Base-by-base conservation (phyloP, 73 alveolate genomes). In the Stentor roeselii region DNA sequence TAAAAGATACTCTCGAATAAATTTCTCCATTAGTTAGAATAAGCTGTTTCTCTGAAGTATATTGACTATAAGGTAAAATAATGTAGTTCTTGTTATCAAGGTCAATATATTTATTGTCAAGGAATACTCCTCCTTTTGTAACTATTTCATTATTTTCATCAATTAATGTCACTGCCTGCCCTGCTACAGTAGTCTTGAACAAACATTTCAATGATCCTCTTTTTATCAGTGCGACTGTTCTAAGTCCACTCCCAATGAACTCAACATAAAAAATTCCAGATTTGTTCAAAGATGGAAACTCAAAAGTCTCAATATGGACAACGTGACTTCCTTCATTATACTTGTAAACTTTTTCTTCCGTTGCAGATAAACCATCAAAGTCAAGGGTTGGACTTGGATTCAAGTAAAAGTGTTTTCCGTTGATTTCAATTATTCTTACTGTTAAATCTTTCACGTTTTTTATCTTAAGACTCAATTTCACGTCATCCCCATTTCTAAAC, bases 191-290 rank as follows among this genome's bases (percentile, higher is more conserved):
- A 36, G 85, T 74, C 76, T 87, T 86, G 74, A 86, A 74, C 40
- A 90, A 75, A 60, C 82, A 83, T 41, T 80, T 85, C 21, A 96
- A 87, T 42, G 91, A 85, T 36, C 99, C 99, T 83, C 92, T 96
- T 87, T 96, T 96, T 35, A 96, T 91, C 3, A 93, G 82, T 35
- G 96, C 96, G 88, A 98, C 90, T 11, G 93, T 39, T 42, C 92
- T 78, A 60, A 80, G 77, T 15, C 99, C 98, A 83, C 92, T 94
- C n/a, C 97, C 98, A 41, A 94, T 82, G 75, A 96, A 90, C 91
- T 96, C 99, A 30, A 96, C 86, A 75, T 94, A 88, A 87, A 94
- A 96, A 36, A 92, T 78, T 35, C 84, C 74, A 35, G 94, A 94
- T 92, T 90, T 90, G 82, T 92, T 42, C 2, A 76, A n/a, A 27